A percentile compares a stretch with the other conserved stretches of the same genome.
Conservation (phyloP, 83 land plant species). For the Picea abies region DNA sequence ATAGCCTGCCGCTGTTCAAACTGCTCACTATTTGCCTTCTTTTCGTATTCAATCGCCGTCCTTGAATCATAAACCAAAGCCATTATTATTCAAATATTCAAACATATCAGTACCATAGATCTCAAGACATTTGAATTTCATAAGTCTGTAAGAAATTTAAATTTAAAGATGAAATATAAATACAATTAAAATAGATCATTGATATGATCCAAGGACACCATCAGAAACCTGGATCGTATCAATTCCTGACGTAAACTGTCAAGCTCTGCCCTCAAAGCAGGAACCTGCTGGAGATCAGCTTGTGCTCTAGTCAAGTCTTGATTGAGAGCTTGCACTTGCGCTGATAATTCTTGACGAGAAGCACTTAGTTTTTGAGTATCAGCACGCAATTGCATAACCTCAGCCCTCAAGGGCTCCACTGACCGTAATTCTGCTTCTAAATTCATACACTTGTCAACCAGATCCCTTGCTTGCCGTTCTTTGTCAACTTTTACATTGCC, state of each 20-base stretch:
- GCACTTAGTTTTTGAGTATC: slow-evolving; percentile 52
- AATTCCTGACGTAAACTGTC: slow-evolving; percentile 69
- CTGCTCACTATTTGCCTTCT: slow-evolving; percentile 76
- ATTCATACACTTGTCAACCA: slow-evolving; percentile 55
- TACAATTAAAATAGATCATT: not conserved
- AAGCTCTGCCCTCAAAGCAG: slow-evolving; percentile 44
- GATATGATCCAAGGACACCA: not conserved
- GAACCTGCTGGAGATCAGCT: slow-evolving; percentile 55
- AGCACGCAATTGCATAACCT: slow-evolving; percentile 42
- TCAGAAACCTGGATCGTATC: slow-evolving; percentile 55
- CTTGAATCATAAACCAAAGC: slow-evolving; percentile 29
- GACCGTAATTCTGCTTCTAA: slow-evolving; percentile 62
- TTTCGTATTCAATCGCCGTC: slow-evolving; percentile 79
- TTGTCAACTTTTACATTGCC: slow-evolving; percentile 43
- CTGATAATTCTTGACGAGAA: slow-evolving; percentile 45
- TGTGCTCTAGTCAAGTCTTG: slow-evolving; percentile 60
- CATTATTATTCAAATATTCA: not conserved
- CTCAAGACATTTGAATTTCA: not conserved
- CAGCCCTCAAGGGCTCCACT: slow-evolving; percentile 49
- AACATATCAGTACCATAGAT: not conserved
- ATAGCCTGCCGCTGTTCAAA: slow-evolving; percentile 75
- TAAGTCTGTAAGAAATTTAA: not conserved
- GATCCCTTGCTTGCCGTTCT: slow-evolving; percentile 53
- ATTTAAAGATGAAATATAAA: not conserved
- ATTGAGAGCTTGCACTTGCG: slow-evolving; percentile 51